Percentiles rank a stretch among this genome's conserved stretches.
Evolutionary conservation across 1,284 basidiomycete species (phyloP).

Genomic region (Apiotrichum siamense): DNA sequence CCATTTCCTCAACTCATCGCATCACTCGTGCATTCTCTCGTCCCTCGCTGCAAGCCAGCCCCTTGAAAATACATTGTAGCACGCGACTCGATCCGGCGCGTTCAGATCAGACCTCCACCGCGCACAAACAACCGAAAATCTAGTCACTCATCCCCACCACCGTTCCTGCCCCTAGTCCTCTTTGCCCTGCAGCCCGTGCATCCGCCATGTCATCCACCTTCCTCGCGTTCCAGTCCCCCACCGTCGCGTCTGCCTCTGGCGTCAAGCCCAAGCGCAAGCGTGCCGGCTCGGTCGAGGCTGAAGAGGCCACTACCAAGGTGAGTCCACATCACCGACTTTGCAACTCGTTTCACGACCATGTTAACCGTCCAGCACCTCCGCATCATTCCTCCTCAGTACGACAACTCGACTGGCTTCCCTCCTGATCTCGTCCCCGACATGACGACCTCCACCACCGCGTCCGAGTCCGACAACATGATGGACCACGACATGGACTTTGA

Average conservation of each 20-base stretch:
- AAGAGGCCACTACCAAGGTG: constrained; percentile 10
- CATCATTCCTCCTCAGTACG: constrained; percentile 5
- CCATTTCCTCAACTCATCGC: not conserved
- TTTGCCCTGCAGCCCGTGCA: too few species aligned
- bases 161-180: too few species aligned
- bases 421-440: constrained; percentile 37
- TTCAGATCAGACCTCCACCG: not conserved
- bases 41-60: not conserved
- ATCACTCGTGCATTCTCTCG: not conserved
- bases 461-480: constrained; percentile 25
- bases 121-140: not conserved
- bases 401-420: constrained; percentile 11
- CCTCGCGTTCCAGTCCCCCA: constrained; percentile 16
- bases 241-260: constrained; percentile 23
- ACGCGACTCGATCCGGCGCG: not conserved
- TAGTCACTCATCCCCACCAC: not conserved
- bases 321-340: not conserved
- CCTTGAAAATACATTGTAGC: not conserved
- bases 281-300: constrained; percentile 17
- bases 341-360: not conserved
- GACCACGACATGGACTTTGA: constrained; percentile 36
- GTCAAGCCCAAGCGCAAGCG: constrained; percentile 41
- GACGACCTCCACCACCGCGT: constrained; percentile 10
- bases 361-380: constrained; percentile 12
- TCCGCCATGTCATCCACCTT: constrained; percentile 21